Base-by-base conservation (phyloP, 257 asterid genomes). In the Voacanga thouarsii region DNA sequence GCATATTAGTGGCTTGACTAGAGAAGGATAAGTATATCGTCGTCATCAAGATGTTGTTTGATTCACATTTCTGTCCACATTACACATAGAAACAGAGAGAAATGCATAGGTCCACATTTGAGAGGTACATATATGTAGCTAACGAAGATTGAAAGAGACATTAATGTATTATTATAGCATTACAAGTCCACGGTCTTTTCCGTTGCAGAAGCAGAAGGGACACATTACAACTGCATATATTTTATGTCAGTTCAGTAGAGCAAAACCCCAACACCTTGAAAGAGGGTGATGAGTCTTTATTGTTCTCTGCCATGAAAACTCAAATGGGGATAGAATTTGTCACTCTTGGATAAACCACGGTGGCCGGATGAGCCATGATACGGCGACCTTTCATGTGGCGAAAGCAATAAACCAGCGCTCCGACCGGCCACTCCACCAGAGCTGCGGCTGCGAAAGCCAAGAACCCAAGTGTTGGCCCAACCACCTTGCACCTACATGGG, bases 401-500 rank as follows among this genome's bases (percentile, higher is more conserved):
- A 77, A 91, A 91, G 85, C 89, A 82, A 77, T 86, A 93, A 16
- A 92, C 94, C 9, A 90, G 45, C 0, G 98, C 98, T 12, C 98
- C 98, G 14, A 93, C 85, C 23, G 98, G 98, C 98, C 98, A 91
- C 80, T 91, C 97, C 81, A 91, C 91, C 84, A 90, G 45, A 19
- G 91, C 97, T 73, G 96, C 91, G 70, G 86, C 90, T 1, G 90
- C 91, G 74, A 89, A 91, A 0, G 93, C 98, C 88, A 93, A 23
- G 87, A 93, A 87, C n/a, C 98, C 97, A 2, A 93, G 28, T 9
- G 97, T 91, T 2, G 98, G 97, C 0, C 98, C 96, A 23, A 91
- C 96, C 86, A 93, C 93, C 87, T 89, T 91, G 86, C 98, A 91
- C 86, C 96, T 80, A 63, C 97, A 93, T 0, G 98, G 97, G 83